Conservation (phyloP, 345 rosid species). For the Eucalyptus cladocalyx region DNA sequence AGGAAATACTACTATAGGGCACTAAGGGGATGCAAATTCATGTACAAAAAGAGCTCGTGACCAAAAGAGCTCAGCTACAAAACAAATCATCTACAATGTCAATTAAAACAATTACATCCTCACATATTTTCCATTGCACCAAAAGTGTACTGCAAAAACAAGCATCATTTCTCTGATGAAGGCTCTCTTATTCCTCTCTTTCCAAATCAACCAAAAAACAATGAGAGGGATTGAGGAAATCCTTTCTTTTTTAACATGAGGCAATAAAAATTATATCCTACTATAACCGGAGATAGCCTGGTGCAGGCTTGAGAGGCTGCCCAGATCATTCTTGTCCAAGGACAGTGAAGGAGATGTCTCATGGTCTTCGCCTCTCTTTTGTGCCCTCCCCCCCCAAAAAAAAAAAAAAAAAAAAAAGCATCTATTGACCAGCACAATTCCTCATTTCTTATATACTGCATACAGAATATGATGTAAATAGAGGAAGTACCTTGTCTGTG, state of each 20-base stretch:
- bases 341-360: neutral
- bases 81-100: neutral
- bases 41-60: neutral
- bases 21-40: neutral
- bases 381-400: fast-evolving
- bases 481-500: neutral
- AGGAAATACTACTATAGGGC: neutral
- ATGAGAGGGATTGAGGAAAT: neutral
- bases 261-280: neutral
- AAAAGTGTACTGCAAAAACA: neutral
- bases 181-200: neutral
- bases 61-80: neutral
- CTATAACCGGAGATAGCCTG: neutral
- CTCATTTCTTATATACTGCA: neutral
- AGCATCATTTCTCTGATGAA: neutral
- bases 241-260: neutral
- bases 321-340: neutral
- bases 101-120: neutral
- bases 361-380: neutral
- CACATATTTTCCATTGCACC: neutral
- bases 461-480: neutral
- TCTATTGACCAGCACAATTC: neutral
- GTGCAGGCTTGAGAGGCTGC: neutral
- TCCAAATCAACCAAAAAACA: neutral
- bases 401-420: neutral